Percentiles rank a stretch among this genome's conserved stretches.
Evolutionary conservation across 495 filamentous ascomycete genomes (phyloP).

Genomic region (Hypoxylon perforatum): DNA sequence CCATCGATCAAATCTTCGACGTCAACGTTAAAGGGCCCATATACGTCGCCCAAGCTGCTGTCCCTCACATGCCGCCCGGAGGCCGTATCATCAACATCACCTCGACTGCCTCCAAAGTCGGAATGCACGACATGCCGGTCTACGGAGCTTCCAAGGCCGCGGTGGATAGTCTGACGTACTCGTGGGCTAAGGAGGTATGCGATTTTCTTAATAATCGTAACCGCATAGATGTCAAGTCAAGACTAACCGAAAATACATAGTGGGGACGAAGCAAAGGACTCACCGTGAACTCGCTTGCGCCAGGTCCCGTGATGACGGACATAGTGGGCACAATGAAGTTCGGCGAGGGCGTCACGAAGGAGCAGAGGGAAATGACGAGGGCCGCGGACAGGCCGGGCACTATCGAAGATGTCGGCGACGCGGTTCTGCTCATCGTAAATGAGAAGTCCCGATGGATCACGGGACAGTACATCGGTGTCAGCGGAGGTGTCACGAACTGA

Average conservation of each 20-base stretch:
- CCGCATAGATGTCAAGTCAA: no score
- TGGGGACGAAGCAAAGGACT: slow-evolving; percentile 6
- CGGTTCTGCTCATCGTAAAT: slow-evolving; percentile 53
- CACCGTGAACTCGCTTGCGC: slow-evolving; percentile 49
- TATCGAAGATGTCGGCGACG: slow-evolving; percentile 57
- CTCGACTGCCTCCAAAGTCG: slow-evolving; percentile 48
- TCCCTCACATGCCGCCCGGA: slow-evolving; percentile 46
- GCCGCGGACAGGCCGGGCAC: slow-evolving; percentile 36
- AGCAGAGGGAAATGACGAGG: neutral
- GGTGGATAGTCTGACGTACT: slow-evolving; percentile 38
- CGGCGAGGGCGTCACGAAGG: neutral
- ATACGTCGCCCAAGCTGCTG: slow-evolving; percentile 50
- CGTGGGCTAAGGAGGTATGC: slow-evolving; percentile 37
- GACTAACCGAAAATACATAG: no score
- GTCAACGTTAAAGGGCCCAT: slow-evolving; percentile 50
- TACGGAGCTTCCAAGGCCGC: slow-evolving; percentile 48
- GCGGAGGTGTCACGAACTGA: neutral
- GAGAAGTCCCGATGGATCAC: slow-evolving; percentile 61
- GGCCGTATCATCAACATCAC: slow-evolving; percentile 57
- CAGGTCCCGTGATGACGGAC: slow-evolving; percentile 47
- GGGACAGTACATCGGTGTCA: neutral
- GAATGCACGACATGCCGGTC: slow-evolving; percentile 8
- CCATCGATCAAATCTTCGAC: slow-evolving; percentile 28
- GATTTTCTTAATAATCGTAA: slow-evolving; percentile 37
- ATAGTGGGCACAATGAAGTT: slow-evolving; percentile 1